phyloP scores from a whole-genome alignment of 2,329 filamentous ascomycete genomes.

The Pseudocercospora crystallina region DNA sequence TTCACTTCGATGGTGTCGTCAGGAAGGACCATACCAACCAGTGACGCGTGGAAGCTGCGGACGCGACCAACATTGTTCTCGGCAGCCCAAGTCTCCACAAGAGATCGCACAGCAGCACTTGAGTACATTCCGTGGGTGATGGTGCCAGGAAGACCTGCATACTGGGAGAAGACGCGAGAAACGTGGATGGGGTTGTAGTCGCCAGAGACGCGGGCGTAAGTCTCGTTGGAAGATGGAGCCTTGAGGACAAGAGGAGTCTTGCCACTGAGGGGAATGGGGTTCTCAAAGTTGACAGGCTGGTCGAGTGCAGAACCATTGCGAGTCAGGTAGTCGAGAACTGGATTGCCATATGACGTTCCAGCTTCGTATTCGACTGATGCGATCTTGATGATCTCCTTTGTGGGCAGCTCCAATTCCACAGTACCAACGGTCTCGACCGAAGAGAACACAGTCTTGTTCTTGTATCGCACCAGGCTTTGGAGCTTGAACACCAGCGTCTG shows the following conservation, averaged over 20 bases:
- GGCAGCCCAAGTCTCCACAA: slow-evolving; percentile 98
- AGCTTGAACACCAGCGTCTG: slow-evolving; percentile 96
- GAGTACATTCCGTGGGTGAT: slow-evolving; percentile 99
- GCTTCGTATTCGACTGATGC: slow-evolving; percentile 96
- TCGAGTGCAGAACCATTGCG: slow-evolving; percentile 90
- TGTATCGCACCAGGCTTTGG: slow-evolving; percentile 86
- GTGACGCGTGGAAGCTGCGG: slow-evolving; percentile 91
- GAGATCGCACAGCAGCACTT: slow-evolving; percentile 88
- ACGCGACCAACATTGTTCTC: slow-evolving; percentile 98
- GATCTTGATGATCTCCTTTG: slow-evolving; percentile 95
- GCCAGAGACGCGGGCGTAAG: slow-evolving; percentile 93
- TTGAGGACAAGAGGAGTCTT: slow-evolving; percentile 85
- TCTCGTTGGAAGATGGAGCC: slow-evolving; percentile 94
- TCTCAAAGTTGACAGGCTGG: slow-evolving; percentile 95
- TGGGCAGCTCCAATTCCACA: slow-evolving; percentile 89
- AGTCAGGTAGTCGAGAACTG: slow-evolving; percentile 92
- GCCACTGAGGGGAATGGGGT: slow-evolving; percentile 90
- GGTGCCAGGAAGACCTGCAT: slow-evolving; percentile 91
- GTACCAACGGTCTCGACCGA: slow-evolving; percentile 89
- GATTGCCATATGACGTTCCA: slow-evolving; percentile 88
- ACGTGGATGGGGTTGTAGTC: slow-evolving; percentile 99
- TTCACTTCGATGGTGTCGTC: slow-evolving; percentile 95
- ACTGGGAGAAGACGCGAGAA: slow-evolving; percentile 91
- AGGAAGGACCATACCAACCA: slow-evolving; percentile 98
- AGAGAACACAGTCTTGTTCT: slow-evolving; percentile 90